These are phyloP conservation scores for Erigeron canadensis DNA, from an alignment of 129 eudicot genomes.

Conservation along the genomic window DNA sequence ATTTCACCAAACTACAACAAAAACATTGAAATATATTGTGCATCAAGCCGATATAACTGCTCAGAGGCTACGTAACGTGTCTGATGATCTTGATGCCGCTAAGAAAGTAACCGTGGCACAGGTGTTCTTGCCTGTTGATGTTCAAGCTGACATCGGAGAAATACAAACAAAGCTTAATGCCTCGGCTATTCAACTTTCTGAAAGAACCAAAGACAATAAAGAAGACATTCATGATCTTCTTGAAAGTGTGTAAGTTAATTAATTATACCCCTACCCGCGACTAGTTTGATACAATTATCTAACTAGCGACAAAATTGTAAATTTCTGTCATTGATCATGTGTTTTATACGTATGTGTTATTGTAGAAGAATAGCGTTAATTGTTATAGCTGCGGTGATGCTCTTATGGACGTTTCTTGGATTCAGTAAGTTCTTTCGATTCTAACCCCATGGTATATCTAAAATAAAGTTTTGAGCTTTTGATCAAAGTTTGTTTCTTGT, in stretches of 20 bases:
- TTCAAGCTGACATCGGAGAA: slow-evolving; percentile 71
- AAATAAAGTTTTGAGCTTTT: too few relatives aligned
- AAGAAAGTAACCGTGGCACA: slow-evolving; percentile 64
- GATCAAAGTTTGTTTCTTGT: not conserved
- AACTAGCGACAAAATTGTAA: not conserved
- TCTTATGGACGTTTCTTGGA: slow-evolving; percentile 77
- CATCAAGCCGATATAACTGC: slow-evolving; percentile 66
- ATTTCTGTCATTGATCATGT: not conserved
- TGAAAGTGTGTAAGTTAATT: slow-evolving; percentile 57
- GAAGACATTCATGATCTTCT: slow-evolving; percentile 49
- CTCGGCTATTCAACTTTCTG: slow-evolving; percentile 63
- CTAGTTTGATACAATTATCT: not conserved
- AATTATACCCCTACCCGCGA: not conserved
- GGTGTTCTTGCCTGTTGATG: slow-evolving; percentile 58
- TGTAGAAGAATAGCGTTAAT: slow-evolving; percentile 85
- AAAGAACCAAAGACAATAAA: slow-evolving; percentile 59
- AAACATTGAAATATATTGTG: slow-evolving; percentile 59
- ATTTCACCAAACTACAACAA: slow-evolving; percentile 58
- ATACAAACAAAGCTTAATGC: slow-evolving; percentile 62
- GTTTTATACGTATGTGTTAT: slow-evolving; percentile 20
- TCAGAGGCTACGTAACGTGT: slow-evolving; percentile 62
- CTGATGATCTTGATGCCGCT: slow-evolving; percentile 85
- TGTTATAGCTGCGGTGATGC: slow-evolving; percentile 79
- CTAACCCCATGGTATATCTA: too few relatives aligned
- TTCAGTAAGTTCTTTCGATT: slow-evolving; percentile 54